phyloP scores from a whole-genome alignment of 306 rosid species.

The Rubus parviflorus region DNA sequence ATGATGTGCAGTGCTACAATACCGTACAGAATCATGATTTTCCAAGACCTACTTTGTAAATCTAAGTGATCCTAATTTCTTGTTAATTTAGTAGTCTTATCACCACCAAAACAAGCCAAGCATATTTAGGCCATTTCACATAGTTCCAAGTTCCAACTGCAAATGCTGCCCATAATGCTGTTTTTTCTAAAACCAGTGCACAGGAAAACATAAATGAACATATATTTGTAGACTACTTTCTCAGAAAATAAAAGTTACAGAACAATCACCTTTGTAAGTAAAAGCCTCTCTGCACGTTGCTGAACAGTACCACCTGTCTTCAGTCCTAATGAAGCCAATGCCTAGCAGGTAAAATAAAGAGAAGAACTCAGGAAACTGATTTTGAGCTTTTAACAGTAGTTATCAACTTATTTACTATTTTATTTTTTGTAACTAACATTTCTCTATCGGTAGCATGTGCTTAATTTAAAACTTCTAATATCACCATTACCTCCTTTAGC shows the following conservation, averaged over 20 bases:
- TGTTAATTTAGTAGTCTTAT: background rate
- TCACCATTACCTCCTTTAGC: slow-evolving; percentile 74
- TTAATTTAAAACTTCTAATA: background rate
- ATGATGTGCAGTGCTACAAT: background rate
- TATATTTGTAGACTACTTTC: background rate
- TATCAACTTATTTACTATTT: background rate
- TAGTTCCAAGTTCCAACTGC: slow-evolving; percentile 13
- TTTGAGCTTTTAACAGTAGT: background rate
- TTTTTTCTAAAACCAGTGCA: background rate
- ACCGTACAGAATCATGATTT: background rate
- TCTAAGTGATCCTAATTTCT: slow-evolving; percentile 5
- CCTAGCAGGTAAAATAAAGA: slow-evolving; percentile 43
- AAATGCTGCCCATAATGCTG: background rate
- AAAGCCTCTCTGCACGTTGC: slow-evolving; percentile 98
- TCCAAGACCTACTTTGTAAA: background rate
- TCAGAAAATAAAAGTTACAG: background rate
- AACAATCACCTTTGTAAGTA: slow-evolving; percentile 74
- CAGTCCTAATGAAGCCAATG: slow-evolving; percentile 73
- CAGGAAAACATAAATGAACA: background rate
- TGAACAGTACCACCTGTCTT: slow-evolving; percentile 89
- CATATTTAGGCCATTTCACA: background rate
- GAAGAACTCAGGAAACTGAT: slow-evolving; percentile 12
- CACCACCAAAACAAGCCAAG: background rate
- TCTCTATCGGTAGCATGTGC: background rate
- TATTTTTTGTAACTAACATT: background rate